Conservation (phyloP, 2,329 filamentous ascomycete genomes). For the Ascochyta pisi region DNA sequence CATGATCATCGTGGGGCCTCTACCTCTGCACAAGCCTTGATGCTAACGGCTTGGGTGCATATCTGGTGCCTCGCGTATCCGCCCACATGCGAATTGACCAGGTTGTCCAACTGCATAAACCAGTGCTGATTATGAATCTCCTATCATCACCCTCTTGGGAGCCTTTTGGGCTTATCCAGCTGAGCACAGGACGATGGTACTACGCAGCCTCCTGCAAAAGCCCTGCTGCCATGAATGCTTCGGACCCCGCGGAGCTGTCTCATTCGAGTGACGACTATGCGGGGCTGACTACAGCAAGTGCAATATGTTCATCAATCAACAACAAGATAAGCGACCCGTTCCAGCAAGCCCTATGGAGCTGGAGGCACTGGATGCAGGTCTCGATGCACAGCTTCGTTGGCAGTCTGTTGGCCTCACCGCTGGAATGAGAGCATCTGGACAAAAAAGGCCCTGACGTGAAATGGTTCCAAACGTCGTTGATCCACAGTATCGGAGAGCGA, state of each 20-base stretch:
- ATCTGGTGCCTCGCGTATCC: constrained; percentile 19
- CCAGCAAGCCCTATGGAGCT: not conserved
- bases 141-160: not conserved
- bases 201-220: constrained; percentile 12
- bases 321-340: constrained; percentile 13
- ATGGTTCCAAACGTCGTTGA: constrained; percentile 2
- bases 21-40: constrained; percentile 25
- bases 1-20: constrained; percentile 28
- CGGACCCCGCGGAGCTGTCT: constrained; percentile 18
- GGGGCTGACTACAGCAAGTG: constrained; percentile 19
- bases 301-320: not conserved
- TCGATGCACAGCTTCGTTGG: not conserved
- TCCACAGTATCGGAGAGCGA: constrained; percentile 6
- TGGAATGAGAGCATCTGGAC: constrained; percentile 12
- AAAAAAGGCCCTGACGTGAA: not conserved
- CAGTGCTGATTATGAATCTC: constrained; percentile 12
- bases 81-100: constrained; percentile 13
- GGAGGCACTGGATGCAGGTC: not conserved
- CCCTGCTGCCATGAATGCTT: not conserved
- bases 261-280: constrained; percentile 17
- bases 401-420: constrained; percentile 9
- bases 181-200: not conserved
- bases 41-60: constrained; percentile 23
- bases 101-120: constrained; percentile 15
- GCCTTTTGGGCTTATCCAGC: not conserved